A percentile compares a stretch with the other conserved stretches of the same genome.
These are phyloP conservation scores for Scalesia atractyloides DNA, from an alignment of 129 eudicot species.

Conservation along the genomic window DNA sequence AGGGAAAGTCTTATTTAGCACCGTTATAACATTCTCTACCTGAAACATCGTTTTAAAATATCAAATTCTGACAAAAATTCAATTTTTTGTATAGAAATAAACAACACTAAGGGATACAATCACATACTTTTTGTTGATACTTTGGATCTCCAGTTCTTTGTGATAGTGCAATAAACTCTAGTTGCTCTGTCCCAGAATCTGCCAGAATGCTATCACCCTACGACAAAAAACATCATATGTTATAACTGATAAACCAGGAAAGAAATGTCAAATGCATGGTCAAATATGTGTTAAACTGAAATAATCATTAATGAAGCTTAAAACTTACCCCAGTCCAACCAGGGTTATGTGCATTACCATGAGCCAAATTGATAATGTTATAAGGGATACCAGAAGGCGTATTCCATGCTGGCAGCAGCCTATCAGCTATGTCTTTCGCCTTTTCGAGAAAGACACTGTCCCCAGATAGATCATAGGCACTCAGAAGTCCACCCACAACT, in stretches of 20 bases:
- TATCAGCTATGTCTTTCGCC: conserved; percentile 94
- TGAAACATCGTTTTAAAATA: conserved; percentile 34
- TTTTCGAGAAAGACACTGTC: conserved; percentile 86
- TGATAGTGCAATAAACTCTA: conserved; percentile 93
- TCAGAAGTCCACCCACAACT: conserved; percentile 99
- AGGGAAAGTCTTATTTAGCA: conserved; percentile 90
- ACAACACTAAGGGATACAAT: conserved; percentile 11
- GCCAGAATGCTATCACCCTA: conserved; percentile 97
- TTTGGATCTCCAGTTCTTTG: conserved; percentile 95
- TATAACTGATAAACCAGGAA: not conserved
- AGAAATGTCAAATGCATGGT: conserved; percentile 19
- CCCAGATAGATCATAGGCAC: conserved; percentile 95
- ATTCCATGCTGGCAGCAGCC: conserved; percentile 97
- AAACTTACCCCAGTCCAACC: conserved; percentile 98
- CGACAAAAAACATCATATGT: conserved; percentile 1
- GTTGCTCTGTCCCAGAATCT: conserved; percentile 98
- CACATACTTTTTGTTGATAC: conserved; percentile 86
- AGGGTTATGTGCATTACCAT: conserved; percentile 95
- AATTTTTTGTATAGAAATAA: not conserved
- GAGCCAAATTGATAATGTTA: conserved; percentile 83
- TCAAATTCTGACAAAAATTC: conserved; percentile 1
- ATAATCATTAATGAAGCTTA: conserved; percentile 6
- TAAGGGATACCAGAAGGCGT: conserved; percentile 95
- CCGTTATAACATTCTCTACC: conserved; percentile 86
- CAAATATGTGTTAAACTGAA: conserved; percentile 13